Conservation (phyloP, 768 basidiomycete species). For the Gymnopilus junonius region DNA sequence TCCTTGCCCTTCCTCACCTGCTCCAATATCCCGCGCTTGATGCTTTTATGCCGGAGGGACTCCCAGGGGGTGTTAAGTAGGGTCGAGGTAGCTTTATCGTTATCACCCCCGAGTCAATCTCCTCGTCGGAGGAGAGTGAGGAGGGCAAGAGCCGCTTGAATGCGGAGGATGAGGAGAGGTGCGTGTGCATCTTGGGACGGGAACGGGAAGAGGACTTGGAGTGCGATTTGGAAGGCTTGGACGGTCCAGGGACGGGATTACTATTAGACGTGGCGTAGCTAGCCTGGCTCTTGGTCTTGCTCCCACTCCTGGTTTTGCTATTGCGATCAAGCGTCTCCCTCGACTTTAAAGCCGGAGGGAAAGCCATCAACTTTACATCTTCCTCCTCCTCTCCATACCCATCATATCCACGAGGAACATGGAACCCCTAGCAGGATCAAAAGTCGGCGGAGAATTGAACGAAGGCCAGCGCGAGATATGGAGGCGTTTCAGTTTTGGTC, state of each 20-base stretch:
- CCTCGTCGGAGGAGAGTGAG: too few species aligned
- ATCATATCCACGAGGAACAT: constrained; percentile 13
- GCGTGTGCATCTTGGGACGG: background rate
- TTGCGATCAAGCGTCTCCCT: background rate
- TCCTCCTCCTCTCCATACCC: background rate
- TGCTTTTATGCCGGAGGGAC: constrained; percentile 51
- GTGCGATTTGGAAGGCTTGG: background rate
- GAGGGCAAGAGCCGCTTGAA: background rate
- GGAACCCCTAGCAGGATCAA: constrained; percentile 10
- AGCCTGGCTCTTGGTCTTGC: background rate
- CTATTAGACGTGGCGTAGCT: background rate
- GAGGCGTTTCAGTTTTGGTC: background rate
- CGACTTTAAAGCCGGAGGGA: background rate
- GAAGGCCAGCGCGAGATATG: constrained; percentile 21
- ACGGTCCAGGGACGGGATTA: too few species aligned
- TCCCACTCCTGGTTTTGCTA: background rate
- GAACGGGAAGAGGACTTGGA: background rate
- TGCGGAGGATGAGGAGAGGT: background rate
- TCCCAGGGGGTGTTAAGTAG: constrained; percentile 41
- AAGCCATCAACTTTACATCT: background rate
- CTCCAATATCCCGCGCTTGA: constrained; percentile 54
- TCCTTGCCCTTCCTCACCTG: constrained; percentile 40
- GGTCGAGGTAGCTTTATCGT: constrained; percentile 12
- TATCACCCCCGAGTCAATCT: constrained; percentile 12
- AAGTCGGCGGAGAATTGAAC: constrained; percentile 17